Conservation (phyloP, 768 basidiomycete species). For the Serendipita vermifera region DNA sequence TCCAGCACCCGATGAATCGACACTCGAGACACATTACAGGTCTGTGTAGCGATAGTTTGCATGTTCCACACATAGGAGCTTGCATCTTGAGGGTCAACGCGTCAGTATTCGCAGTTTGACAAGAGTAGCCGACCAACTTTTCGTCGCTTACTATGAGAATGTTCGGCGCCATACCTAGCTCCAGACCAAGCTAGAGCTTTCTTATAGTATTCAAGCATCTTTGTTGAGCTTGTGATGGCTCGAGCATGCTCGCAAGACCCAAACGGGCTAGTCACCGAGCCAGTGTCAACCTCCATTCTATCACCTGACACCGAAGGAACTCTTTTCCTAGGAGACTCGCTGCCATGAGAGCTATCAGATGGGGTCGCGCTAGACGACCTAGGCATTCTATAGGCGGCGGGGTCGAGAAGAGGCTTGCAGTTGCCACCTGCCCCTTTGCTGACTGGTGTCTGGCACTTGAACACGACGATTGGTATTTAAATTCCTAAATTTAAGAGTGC, state of each 20-base stretch:
- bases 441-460: too few species aligned
- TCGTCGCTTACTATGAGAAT: neutral
- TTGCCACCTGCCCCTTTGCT: too few species aligned
- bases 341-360: constrained; percentile 5
- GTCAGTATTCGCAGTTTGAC: neutral
- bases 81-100: constrained; percentile 31
- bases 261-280: neutral
- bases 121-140: neutral
- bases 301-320: neutral
- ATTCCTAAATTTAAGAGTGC: too few species aligned
- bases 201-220: neutral
- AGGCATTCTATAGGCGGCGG: too few species aligned
- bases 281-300: neutral
- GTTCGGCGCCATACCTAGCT: neutral
- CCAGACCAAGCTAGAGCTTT: neutral
- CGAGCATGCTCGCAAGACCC: constrained; percentile 1
- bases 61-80: constrained; percentile 51
- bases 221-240: neutral
- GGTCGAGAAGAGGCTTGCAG: too few species aligned
- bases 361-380: neutral
- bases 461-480: too few species aligned
- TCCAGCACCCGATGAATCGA: constrained; percentile 57
- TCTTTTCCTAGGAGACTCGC: constrained; percentile 3
- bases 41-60: constrained; percentile 40
- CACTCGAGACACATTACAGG: constrained; percentile 69